Evolutionary conservation across 2,329 filamentous ascomycete species (phyloP).

Genomic region (Emericellopsis cladophorae): DNA sequence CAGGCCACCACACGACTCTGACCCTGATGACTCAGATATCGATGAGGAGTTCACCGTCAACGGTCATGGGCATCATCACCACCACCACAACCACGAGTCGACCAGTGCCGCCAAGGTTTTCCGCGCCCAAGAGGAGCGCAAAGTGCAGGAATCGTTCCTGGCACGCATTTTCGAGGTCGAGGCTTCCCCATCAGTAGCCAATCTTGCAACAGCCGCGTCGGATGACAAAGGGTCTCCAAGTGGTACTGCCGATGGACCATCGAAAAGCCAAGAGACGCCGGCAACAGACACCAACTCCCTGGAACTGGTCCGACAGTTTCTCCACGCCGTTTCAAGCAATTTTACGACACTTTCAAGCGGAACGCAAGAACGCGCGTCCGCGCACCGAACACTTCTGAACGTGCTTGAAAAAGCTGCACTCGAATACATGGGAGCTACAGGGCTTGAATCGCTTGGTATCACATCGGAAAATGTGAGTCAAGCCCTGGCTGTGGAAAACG

Average conservation of each 20-base stretch:
- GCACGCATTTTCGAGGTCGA: slow-evolving; percentile 40
- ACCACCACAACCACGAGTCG: slow-evolving; percentile 22
- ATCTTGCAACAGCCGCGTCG: neutral
- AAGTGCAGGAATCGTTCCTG: slow-evolving; percentile 39
- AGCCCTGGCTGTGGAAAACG: too few species aligned
- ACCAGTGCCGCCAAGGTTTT: slow-evolving; percentile 30
- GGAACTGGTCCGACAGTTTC: slow-evolving; percentile 11
- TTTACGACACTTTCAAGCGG: slow-evolving; percentile 28
- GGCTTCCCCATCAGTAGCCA: neutral
- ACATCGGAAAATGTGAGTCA: too few species aligned
- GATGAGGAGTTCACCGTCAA: slow-evolving; percentile 41
- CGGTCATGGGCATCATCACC: slow-evolving; percentile 15
- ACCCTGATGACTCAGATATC: slow-evolving; percentile 36
- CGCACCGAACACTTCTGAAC: slow-evolving; percentile 34
- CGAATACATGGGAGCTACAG: slow-evolving; percentile 42
- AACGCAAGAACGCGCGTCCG: slow-evolving; percentile 15
- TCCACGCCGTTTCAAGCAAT: slow-evolving; percentile 27
- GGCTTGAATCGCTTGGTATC: too few species aligned
- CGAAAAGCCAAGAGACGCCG: slow-evolving; percentile 14
- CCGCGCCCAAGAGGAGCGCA: slow-evolving; percentile 38
- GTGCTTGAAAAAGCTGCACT: slow-evolving; percentile 36
- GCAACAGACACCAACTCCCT: slow-evolving; percentile 14
- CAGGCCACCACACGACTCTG: slow-evolving; percentile 21
- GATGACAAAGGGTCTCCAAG: neutral
- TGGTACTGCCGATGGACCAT: neutral